These are phyloP conservation scores for Aaosphaeria arxii DNA, from an alignment of 2,329 filamentous ascomycete species.

Conservation along the genomic window DNA sequence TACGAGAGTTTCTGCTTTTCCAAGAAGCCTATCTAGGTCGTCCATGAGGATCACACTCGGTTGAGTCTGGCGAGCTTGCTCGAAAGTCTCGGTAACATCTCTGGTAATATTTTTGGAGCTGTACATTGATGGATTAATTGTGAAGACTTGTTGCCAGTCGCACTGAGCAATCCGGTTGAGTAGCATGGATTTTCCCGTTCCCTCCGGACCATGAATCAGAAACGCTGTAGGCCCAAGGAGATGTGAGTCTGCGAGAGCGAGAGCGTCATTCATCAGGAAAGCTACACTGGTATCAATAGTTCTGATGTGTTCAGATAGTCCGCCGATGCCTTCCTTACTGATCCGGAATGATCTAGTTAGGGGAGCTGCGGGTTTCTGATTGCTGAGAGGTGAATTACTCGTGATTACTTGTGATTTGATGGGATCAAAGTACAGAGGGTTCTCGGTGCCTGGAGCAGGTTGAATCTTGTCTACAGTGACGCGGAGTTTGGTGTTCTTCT, in stretches of 20 bases:
- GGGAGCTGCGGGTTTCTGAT: neutral
- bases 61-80: conserved; percentile 63
- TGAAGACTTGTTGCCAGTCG: conserved; percentile 69
- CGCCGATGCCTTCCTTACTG: conserved; percentile 57
- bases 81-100: conserved; percentile 65
- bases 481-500: conserved; percentile 48
- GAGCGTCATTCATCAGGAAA: conserved; percentile 19
- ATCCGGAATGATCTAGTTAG: conserved; percentile 23
- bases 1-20: conserved; percentile 27
- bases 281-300: conserved; percentile 65
- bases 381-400: neutral
- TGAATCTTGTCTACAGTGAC: conserved; percentile 61
- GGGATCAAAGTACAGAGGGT: conserved; percentile 29
- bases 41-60: conserved; percentile 81
- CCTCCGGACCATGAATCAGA: conserved; percentile 75
- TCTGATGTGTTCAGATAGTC: conserved; percentile 62
- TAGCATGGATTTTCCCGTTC: conserved; percentile 80
- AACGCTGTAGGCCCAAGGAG: conserved; percentile 53
- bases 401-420: conserved; percentile 19
- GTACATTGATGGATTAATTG: conserved; percentile 46
- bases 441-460: conserved; percentile 21
- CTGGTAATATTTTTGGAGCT: conserved; percentile 46
- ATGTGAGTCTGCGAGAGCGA: conserved; percentile 14
- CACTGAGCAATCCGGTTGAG: conserved; percentile 62
- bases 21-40: conserved; percentile 63